These are phyloP conservation scores for Aspergillus novofumigatus DNA, from an alignment of 2,329 filamentous ascomycete species.

Conservation along the genomic window DNA sequence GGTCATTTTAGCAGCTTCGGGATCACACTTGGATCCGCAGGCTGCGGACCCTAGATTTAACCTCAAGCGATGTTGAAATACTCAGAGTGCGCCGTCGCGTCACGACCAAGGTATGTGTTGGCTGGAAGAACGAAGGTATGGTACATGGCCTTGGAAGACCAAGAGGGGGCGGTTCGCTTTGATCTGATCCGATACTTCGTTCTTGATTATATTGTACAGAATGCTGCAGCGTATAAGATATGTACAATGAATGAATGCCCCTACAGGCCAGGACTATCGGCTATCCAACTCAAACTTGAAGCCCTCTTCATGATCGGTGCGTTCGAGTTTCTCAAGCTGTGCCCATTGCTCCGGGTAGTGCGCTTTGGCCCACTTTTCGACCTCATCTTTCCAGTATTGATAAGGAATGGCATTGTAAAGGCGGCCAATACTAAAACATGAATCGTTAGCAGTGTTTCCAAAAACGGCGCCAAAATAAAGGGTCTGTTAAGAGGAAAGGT, in stretches of 20 bases:
- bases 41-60: constrained; percentile 9
- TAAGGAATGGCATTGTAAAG: constrained; percentile 71
- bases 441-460: constrained; percentile 7
- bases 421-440: constrained; percentile 60
- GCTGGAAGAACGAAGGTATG: background rate
- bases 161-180: background rate
- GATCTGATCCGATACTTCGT: background rate
- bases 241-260: background rate
- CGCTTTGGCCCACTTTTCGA: constrained; percentile 69
- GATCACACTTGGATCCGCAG: constrained; percentile 15
- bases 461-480: background rate
- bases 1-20: constrained; percentile 25
- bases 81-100: background rate
- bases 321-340: constrained; percentile 51
- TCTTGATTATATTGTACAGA: background rate
- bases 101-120: background rate
- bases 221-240: background rate
- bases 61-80: background rate
- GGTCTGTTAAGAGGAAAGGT: background rate
- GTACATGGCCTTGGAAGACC: background rate
- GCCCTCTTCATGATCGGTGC: constrained; percentile 33
- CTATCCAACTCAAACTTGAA: constrained; percentile 23
- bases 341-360: constrained; percentile 67
- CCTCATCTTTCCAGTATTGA: constrained; percentile 60
- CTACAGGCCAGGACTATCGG: background rate